Conservation (phyloP, 495 filamentous ascomycete genomes). For the Staphylotrichum tortipilum region DNA sequence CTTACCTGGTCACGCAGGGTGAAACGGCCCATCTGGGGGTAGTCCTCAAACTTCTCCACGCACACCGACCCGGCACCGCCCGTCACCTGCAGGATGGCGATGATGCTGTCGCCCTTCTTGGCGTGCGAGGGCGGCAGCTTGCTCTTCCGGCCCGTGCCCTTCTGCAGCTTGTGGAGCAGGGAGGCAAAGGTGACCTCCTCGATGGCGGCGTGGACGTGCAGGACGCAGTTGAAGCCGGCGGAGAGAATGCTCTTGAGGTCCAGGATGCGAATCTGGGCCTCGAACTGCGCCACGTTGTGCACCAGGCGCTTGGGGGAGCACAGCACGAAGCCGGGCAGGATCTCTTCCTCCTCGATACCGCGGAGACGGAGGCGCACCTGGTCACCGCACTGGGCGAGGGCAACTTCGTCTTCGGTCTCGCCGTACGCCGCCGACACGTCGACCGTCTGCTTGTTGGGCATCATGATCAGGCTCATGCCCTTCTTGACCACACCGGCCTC, state of each 20-base stretch:
- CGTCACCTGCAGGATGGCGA: slow-evolving; percentile 80
- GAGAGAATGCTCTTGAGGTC: slow-evolving; percentile 89
- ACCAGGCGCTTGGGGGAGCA: slow-evolving; percentile 88
- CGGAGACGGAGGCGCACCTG: slow-evolving; percentile 88
- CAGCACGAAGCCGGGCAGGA: slow-evolving; percentile 89
- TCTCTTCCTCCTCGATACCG: slow-evolving; percentile 95
- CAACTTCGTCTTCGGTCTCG: slow-evolving; percentile 90
- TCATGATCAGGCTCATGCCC: slow-evolving; percentile 72
- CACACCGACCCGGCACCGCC: slow-evolving; percentile 80
- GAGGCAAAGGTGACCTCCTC: slow-evolving; percentile 87
- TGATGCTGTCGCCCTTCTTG: slow-evolving; percentile 85
- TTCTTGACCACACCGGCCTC: slow-evolving; percentile 88
- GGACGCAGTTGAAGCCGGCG: slow-evolving; percentile 74
- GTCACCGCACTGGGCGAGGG: slow-evolving; percentile 75
- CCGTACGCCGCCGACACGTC: slow-evolving; percentile 79
- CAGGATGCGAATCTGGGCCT: slow-evolving; percentile 93
- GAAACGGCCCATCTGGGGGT: slow-evolving; percentile 88
- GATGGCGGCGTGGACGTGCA: slow-evolving; percentile 84
- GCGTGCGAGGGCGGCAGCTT: slow-evolving; percentile 89
- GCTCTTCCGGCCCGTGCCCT: slow-evolving; percentile 88
- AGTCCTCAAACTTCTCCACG: slow-evolving; percentile 88
- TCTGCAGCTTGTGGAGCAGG: slow-evolving; percentile 90
- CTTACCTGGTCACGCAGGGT: slow-evolving; percentile 85
- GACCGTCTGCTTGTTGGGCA: slow-evolving; percentile 82
- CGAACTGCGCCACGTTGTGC: slow-evolving; percentile 80